Evolutionary conservation across 1,284 basidiomycete genomes (phyloP).

Genomic region (Pseudozyma sp.): DNA sequence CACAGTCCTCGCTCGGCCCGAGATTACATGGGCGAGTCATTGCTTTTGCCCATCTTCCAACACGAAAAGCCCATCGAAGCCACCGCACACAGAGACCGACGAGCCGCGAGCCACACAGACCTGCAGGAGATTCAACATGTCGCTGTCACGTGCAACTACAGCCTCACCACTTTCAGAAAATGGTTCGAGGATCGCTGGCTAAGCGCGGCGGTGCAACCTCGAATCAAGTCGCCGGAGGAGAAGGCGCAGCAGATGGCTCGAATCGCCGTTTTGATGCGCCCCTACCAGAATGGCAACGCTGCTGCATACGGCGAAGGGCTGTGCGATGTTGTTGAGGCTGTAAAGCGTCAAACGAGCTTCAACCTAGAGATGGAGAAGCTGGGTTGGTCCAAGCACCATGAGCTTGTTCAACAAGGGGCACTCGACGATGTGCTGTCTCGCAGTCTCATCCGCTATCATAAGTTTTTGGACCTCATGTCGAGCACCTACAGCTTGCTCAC

Average conservation of each 20-base stretch:
- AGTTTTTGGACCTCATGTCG: conserved; percentile 43
- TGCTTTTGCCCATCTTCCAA: conserved; percentile 34
- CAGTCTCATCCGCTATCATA: conserved; percentile 54
- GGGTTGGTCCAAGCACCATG: conserved; percentile 43
- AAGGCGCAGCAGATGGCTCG: conserved; percentile 35
- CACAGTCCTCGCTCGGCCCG: conserved; percentile 15
- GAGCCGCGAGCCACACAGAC: neutral
- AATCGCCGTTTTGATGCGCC: conserved; percentile 34
- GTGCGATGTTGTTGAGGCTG: conserved; percentile 44
- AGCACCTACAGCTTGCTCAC: conserved; percentile 23
- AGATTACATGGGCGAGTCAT: conserved; percentile 29
- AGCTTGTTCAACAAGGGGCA: conserved; percentile 26
- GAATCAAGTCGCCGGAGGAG: conserved; percentile 13
- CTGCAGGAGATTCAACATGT: conserved; percentile 27
- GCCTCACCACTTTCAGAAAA: conserved; percentile 22
- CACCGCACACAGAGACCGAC: conserved; percentile 8
- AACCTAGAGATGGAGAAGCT: conserved; percentile 45
- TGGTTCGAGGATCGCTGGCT: conserved; percentile 34
- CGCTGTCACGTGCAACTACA: conserved; percentile 25
- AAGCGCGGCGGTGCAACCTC: conserved; percentile 21
- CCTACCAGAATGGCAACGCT: conserved; percentile 44
- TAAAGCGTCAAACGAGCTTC: conserved; percentile 48
- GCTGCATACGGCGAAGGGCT: conserved; percentile 43
- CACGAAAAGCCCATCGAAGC: conserved; percentile 31
- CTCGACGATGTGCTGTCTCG: conserved; percentile 36